Evolutionary conservation across 116 monocot species (phyloP).

Genomic region (Posidonia oceanica): DNA sequence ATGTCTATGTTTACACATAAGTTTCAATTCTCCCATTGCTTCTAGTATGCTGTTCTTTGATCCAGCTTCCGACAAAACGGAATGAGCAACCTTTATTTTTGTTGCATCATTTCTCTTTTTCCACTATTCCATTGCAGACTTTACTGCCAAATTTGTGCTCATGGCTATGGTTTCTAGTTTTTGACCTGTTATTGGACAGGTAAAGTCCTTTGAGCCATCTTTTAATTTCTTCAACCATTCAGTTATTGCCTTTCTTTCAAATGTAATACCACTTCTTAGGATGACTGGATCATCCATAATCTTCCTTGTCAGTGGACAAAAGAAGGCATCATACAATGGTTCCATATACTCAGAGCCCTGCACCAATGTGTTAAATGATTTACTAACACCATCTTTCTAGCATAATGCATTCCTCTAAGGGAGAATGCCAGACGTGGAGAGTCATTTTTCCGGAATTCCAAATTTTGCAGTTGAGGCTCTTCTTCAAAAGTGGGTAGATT

Average conservation of each 20-base stretch:
- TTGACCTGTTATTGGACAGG: slow-evolving; percentile 31
- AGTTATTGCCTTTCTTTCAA: slow-evolving; percentile 44
- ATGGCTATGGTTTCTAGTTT: slow-evolving; percentile 27
- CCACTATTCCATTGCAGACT: slow-evolving; percentile 49
- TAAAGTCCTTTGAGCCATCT: slow-evolving; percentile 3
- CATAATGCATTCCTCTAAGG: slow-evolving; percentile 35
- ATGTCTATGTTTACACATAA: slow-evolving; percentile 18
- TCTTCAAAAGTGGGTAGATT: not conserved
- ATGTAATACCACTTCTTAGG: slow-evolving; percentile 55
- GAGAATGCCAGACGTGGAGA: slow-evolving; percentile 35
- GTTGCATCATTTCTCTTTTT: slow-evolving; percentile 40
- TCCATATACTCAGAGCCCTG: slow-evolving; percentile 28
- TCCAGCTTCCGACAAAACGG: slow-evolving; percentile 16
- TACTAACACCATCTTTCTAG: slow-evolving; percentile 1
- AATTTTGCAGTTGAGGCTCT: not conserved
- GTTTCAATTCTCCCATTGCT: slow-evolving; percentile 41
- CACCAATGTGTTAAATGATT: slow-evolving; percentile 12
- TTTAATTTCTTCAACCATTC: slow-evolving; percentile 39
- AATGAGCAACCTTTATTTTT: slow-evolving; percentile 33
- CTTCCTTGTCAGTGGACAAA: slow-evolving; percentile 65
- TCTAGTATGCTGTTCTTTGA: slow-evolving; percentile 35
- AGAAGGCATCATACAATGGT: slow-evolving; percentile 66
- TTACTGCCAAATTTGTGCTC: slow-evolving; percentile 44
- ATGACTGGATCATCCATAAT: slow-evolving; percentile 74
- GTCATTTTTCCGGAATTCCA: not conserved